Percentiles rank a stretch among this genome's conserved stretches.
Conservation (phyloP, 2,329 filamentous ascomycete genomes). For the Phyllachora maydis region DNA sequence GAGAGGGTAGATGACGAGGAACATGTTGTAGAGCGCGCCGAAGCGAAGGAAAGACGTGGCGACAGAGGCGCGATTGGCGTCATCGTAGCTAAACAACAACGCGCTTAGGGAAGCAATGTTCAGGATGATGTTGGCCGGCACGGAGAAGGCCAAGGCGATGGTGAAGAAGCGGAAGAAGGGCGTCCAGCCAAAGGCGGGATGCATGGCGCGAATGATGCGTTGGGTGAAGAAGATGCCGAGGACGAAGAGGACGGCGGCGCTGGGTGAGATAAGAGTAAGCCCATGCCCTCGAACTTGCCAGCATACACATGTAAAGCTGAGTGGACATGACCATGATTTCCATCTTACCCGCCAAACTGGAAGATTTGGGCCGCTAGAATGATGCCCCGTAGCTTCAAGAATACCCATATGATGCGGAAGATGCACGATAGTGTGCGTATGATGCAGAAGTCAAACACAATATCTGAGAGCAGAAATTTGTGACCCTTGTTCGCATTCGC, state of each 20-base stretch:
- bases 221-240: constrained; percentile 17
- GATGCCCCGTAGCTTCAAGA: constrained; percentile 6
- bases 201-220: constrained; percentile 15
- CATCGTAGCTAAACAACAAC: constrained; percentile 7
- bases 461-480: constrained; percentile 15
- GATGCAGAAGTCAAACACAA: constrained; percentile 12
- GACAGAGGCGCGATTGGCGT: constrained; percentile 4
- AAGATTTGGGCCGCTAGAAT: constrained; percentile 14
- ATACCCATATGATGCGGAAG: constrained; percentile 15
- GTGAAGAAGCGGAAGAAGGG: constrained; percentile 7
- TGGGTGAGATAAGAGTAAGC: constrained; percentile 1
- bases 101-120: constrained; percentile 11
- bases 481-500: constrained; percentile 12
- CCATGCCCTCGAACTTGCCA: no score
- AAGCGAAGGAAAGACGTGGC: constrained; percentile 5
- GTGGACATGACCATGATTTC: no score
- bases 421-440: constrained; percentile 12
- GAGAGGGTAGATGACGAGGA: constrained; percentile 7
- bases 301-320: no score
- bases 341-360: constrained; percentile 13
- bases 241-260: constrained; percentile 13
- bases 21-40: constrained; percentile 5
- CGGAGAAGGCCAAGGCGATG: constrained; percentile 9
- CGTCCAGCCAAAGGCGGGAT: constrained; percentile 15
- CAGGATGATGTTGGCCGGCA: constrained; percentile 10